Evolutionary conservation across 2,329 filamentous ascomycete species (phyloP).

Genomic region (Tothia fuscella): DNA sequence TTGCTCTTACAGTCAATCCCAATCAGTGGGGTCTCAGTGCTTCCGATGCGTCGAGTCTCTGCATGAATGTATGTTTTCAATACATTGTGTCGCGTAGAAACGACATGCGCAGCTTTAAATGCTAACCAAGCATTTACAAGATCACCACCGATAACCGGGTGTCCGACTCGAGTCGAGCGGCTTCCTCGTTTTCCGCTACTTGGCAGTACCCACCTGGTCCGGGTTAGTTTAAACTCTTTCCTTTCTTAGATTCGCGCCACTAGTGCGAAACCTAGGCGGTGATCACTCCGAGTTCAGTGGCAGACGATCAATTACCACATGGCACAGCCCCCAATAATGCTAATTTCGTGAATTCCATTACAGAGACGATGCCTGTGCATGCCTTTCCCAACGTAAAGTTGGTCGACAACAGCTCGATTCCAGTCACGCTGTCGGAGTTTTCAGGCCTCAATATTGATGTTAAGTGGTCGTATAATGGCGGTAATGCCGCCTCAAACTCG

Average conservation of each 20-base stretch:
- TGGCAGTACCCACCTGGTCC: constrained; percentile 39
- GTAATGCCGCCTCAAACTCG: constrained; percentile 27
- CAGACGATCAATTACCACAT: too few species aligned
- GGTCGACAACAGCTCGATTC: constrained; percentile 30
- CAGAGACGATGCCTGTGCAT: constrained; percentile 34
- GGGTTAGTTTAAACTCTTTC: constrained; percentile 13
- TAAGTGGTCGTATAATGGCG: constrained; percentile 39
- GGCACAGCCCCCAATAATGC: too few species aligned
- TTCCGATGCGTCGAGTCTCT: constrained; percentile 25
- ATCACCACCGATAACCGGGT: constrained; percentile 32
- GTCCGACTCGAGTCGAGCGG: constrained; percentile 35
- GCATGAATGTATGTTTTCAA: constrained; percentile 39
- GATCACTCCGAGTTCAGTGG: too few species aligned
- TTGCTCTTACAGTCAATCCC: constrained; percentile 35
- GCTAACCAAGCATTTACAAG: neutral
- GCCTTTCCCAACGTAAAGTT: constrained; percentile 44
- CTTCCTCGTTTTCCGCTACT: constrained; percentile 39
- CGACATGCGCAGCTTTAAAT: neutral
- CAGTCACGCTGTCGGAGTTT: constrained; percentile 29
- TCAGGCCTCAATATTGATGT: constrained; percentile 33
- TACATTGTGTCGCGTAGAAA: neutral
- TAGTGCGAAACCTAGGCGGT: too few species aligned
- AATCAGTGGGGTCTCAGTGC: constrained; percentile 42
- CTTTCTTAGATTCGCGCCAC: too few species aligned
- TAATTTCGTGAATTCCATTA: too few species aligned